Evolutionary conservation across 345 rosid genomes (phyloP).

Genomic region (Chamaenerion angustifolium): DNA sequence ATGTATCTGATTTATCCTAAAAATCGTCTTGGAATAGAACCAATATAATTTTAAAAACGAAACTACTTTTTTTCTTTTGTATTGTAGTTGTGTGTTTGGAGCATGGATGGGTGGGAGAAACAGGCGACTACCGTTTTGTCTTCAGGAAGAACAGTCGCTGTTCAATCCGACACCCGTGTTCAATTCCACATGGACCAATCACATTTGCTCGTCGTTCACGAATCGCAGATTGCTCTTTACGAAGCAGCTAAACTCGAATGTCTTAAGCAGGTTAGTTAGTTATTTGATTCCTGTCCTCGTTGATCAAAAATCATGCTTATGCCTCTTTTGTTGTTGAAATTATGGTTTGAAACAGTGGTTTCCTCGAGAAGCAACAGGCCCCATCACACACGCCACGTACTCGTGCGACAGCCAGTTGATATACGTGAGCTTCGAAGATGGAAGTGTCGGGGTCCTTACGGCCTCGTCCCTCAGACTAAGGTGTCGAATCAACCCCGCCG

Average conservation of each 20-base stretch:
- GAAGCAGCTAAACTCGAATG: slow-evolving; percentile 63
- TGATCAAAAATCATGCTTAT: too few relatives aligned
- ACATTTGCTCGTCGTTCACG: slow-evolving; percentile 62
- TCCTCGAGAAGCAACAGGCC: slow-evolving; percentile 51
- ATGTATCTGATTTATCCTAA: too few relatives aligned
- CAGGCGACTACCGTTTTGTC: slow-evolving; percentile 42
- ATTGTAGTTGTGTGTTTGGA: slow-evolving; percentile 71
- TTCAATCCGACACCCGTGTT: slow-evolving; percentile 63
- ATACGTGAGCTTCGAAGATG: slow-evolving; percentile 75
- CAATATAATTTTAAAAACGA: too few relatives aligned
- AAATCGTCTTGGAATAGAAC: too few relatives aligned
- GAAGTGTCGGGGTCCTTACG: slow-evolving; percentile 52
- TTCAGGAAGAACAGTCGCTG: slow-evolving; percentile 28
- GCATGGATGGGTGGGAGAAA: slow-evolving; percentile 66
- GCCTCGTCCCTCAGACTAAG: slow-evolving; percentile 56
- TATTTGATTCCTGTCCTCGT: too few relatives aligned
- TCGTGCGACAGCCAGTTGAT: slow-evolving; percentile 79
- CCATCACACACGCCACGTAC: slow-evolving; percentile 73
- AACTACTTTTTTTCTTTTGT: too few relatives aligned
- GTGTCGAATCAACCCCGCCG: slow-evolving; percentile 61
- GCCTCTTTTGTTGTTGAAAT: not conserved
- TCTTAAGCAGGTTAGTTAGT: slow-evolving; percentile 51
- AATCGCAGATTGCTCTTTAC: slow-evolving; percentile 61
- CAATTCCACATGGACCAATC: slow-evolving; percentile 62
- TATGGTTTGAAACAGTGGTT: slow-evolving; percentile 38